Base-by-base conservation (phyloP, 192 early-diverging fungal species). In the Pilaira anomala region DNA sequence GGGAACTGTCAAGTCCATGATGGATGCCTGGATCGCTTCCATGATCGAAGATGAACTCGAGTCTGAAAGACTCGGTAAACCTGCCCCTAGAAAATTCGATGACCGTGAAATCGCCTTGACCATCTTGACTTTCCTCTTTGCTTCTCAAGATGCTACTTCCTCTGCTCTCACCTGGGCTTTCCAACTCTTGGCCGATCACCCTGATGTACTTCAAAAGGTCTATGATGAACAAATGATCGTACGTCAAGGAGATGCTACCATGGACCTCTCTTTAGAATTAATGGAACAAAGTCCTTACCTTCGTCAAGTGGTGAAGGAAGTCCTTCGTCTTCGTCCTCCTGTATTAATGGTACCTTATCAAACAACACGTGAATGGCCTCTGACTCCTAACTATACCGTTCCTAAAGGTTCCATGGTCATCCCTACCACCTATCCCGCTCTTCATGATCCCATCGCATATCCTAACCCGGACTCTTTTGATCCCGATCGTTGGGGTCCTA, bases 81-180 rank as follows among this genome's bases (percentile, higher is more conserved):
- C 63, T 24, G 56, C 55, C 24, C 67, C 67, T 14, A 56, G 65
- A 22, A 66, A 68, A 22, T 78, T 78, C 48, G 55, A 53, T 24
- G 74, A 78, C 42, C 61, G 68, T 48, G 76, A 78, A 18, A 49
- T 78, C 40, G 62, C 72, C 12, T 51, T 78, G 29, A 76, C 74
- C 39, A 65, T 78, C 68, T 67, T 78, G 57, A 78, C 76, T 13
- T 76, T 78, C 42, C 52, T 78, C 46, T 78, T 78, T 29, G 76
- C 76, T 16, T 74, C 70, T 48, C 76, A 78, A 30, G 76, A 78
- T 56, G 76, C 76, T 55, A 74, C 76, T 12, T 71, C 76, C 14
- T 74, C 72, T n/a, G 76, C 76, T 49, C 46, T 78, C 36, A 78
- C 76, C 3, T 78, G 76, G 76, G 74, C 69, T 18, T 78, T 71